Evolutionary conservation across 495 filamentous ascomycete genomes (phyloP), one percentile per base, ranked within the genome.

Genomic region (Penicillium bialowiezense): DNA sequence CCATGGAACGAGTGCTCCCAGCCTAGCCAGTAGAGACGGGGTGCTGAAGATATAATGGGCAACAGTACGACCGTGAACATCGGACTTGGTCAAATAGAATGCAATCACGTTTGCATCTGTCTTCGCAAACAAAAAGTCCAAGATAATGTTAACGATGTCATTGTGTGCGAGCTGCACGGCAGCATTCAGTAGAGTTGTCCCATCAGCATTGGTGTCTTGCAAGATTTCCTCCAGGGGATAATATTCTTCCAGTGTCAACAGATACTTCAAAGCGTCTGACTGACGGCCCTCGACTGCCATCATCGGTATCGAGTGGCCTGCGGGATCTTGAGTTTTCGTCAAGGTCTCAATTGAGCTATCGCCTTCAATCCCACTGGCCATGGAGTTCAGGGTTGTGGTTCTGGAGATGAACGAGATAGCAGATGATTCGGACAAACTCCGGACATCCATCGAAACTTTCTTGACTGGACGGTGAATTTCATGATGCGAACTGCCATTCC

Each of bases 21-120:
- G 80, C 36, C 79, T 74, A 20, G 71, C 69, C 59, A 97, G 89
- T 26, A 97, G 72, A 18, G 81, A 78, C 3, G 92, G 93, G 3
- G 88, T 84, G 62, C 92, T 89, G 71, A 97, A 99, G n/a, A 99
- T 73, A 61, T 97, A 99, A 67, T 99, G 95, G 3, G 84, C 92
- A 33, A 87, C 84, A 33, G 91, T 95, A 31, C 95, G 84, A 23
- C 93, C 95, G 67, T 90, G 83, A 32, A 74, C 81, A 60, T 99
- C 95, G 48, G 91, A 83, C 47, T 79, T 74, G 19, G 78, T 72
- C 49, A 97, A 68, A 64, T 97, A 97, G 5, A 70, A 63, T 8
- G 63, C 63, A 42, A 90, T 66, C 14, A 74, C 65, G 43, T 74
- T 65, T n/a, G 75, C 61, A 37, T 81, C 74, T 23, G 72, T 61